Conservation (phyloP, 345 rosid species). For the Bretschneidera sinensis region DNA sequence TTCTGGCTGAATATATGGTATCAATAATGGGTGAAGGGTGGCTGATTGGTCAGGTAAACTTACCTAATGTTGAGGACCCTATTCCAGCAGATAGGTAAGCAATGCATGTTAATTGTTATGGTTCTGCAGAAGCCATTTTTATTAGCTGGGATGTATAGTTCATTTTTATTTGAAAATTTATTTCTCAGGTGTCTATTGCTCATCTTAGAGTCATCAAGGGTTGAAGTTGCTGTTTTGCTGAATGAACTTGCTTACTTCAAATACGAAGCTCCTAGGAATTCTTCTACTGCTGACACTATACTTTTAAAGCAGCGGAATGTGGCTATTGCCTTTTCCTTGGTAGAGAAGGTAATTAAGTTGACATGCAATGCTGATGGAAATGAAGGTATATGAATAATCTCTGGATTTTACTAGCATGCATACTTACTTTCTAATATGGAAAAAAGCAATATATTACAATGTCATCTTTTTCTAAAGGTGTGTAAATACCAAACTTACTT, state of each 20-base stretch:
- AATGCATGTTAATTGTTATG: conserved; percentile 5
- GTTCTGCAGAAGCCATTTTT: neutral
- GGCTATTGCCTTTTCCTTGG: conserved; percentile 61
- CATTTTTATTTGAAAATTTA: conserved; percentile 1
- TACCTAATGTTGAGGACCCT: conserved; percentile 45
- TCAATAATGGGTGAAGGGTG: conserved; percentile 64
- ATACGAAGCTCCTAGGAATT: conserved; percentile 68
- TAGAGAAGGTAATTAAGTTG: conserved; percentile 73
- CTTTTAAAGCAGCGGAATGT: conserved; percentile 59
- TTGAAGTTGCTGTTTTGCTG: conserved; percentile 76
- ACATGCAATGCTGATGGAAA: conserved; percentile 44
- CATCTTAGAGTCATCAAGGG: conserved; percentile 79
- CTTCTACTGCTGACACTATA: conserved; percentile 42
- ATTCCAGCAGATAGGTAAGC: conserved; percentile 62
- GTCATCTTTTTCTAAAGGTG: no score
- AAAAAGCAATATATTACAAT: no score
- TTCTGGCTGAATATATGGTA: conserved; percentile 70
- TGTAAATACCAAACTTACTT: no score
- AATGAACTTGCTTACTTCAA: conserved; percentile 80
- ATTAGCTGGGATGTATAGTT: conserved; percentile 5
- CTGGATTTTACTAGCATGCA: neutral
- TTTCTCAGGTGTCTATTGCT: conserved; percentile 76
- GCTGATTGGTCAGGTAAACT: conserved; percentile 53
- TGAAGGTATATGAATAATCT: conserved; percentile 51
- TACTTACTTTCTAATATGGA: neutral